phyloP scores from a whole-genome alignment of 2,329 filamentous ascomycete species.

The Alternaria metachromatica region DNA sequence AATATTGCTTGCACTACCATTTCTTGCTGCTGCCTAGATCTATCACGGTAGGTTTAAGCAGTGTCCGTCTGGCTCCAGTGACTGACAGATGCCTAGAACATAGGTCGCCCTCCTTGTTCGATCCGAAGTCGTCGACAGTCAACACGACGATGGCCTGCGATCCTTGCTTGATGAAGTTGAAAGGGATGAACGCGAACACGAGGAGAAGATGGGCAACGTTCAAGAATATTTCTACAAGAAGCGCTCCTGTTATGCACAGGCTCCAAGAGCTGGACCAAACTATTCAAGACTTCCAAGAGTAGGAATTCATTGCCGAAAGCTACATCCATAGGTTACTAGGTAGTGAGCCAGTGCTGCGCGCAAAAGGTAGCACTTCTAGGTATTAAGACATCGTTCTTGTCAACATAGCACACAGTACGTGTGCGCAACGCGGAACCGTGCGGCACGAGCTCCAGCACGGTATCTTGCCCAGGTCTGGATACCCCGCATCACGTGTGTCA shows the following conservation, averaged over 20 bases:
- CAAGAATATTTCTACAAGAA: background rate
- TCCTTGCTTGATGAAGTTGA: background rate
- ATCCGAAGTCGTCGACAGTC: background rate
- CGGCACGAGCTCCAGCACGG: no score
- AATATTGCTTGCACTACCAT: constrained; percentile 16
- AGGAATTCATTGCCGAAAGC: background rate
- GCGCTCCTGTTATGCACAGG: background rate
- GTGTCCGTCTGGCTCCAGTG: background rate
- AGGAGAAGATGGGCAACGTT: background rate
- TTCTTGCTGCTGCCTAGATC: constrained; percentile 7
- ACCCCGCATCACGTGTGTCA: no score
- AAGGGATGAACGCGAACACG: background rate
- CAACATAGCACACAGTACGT: no score
- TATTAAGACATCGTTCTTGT: no score
- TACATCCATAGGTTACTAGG: background rate
- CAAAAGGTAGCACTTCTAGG: background rate
- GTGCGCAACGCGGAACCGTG: no score
- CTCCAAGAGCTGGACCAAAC: background rate
- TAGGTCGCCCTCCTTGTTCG: background rate
- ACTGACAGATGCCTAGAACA: background rate
- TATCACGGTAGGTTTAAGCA: background rate
- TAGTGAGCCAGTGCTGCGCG: background rate
- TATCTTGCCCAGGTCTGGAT: no score
- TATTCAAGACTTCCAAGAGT: background rate
- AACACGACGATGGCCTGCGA: background rate